Percentiles rank a stretch among this genome's conserved stretches.
Conservation (phyloP, 2,329 filamentous ascomycete genomes). For the Metarhizium humberi region DNA sequence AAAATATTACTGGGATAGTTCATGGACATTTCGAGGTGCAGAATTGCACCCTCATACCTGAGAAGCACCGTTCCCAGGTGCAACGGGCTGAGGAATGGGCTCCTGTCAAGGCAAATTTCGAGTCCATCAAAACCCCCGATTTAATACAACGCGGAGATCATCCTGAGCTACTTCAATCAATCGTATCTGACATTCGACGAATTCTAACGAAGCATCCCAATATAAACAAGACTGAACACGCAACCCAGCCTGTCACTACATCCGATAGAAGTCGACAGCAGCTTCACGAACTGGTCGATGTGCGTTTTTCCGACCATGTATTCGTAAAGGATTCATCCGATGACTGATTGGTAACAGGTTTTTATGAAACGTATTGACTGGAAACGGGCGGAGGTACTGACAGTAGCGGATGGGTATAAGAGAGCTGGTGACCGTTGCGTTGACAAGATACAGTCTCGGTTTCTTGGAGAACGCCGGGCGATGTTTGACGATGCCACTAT, state of each 20-base stretch:
- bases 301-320: background rate
- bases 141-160: background rate
- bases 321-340: background rate
- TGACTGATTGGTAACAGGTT: background rate
- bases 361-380: constrained; percentile 2
- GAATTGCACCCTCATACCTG: background rate
- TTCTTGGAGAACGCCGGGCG: constrained; percentile 1
- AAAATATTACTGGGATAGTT: background rate
- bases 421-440: constrained; percentile 5
- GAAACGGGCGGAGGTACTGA: background rate
- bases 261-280: constrained; percentile 1
- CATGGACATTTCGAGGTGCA: background rate
- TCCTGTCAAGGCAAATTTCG: background rate
- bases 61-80: background rate
- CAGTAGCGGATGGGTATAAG: constrained; percentile 3
- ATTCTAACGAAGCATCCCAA: background rate
- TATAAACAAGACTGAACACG: background rate
- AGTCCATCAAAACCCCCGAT: background rate
- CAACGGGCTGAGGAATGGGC: background rate
- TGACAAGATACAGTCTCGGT: constrained; percentile 5
- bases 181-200: constrained; percentile 1
- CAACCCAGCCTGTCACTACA: background rate
- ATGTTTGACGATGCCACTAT: background rate
- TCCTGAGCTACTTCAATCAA: background rate
- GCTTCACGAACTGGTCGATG: constrained; percentile 5